phyloP scores from a whole-genome alignment of 257 asterid genomes.

The Gardenia jasminoides region DNA sequence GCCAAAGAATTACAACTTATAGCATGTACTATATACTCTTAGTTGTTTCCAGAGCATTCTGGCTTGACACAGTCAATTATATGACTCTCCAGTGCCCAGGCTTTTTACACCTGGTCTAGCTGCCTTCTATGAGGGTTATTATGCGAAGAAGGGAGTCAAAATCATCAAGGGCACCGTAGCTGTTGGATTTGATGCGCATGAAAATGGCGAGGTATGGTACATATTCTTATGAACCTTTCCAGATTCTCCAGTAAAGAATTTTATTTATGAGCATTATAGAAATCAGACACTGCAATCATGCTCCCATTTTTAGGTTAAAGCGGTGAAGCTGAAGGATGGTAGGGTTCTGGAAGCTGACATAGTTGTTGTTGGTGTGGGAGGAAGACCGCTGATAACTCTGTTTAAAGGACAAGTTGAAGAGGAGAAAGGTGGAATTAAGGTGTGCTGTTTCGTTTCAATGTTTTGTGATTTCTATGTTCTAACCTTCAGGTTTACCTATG shows the following conservation, averaged over 20 bases:
- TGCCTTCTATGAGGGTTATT: slow-evolving; percentile 86
- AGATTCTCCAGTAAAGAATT: not conserved
- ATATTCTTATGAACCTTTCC: slow-evolving; percentile 3
- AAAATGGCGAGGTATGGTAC: slow-evolving; percentile 63
- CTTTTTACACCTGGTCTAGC: slow-evolving; percentile 88
- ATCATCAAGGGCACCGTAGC: slow-evolving; percentile 97
- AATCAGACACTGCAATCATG: slow-evolving; percentile 9
- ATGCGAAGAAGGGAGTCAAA: slow-evolving; percentile 70
- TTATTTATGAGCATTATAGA: slow-evolving; percentile 7
- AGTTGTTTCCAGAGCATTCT: not conserved
- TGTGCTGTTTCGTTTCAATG: slow-evolving; percentile 26
- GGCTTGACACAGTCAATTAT: slow-evolving; percentile 11
- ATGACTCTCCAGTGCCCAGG: slow-evolving; percentile 76
- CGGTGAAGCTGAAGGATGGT: slow-evolving; percentile 88
- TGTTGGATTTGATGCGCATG: slow-evolving; percentile 72
- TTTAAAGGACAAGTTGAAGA: slow-evolving; percentile 90
- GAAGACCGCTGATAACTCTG: slow-evolving; percentile 60
- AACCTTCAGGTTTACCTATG: not conserved
- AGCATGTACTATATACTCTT: not conserved
- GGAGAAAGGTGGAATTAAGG: slow-evolving; percentile 96
- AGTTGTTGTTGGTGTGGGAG: slow-evolving; percentile 97
- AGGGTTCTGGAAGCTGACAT: slow-evolving; percentile 89
- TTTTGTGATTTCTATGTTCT: not conserved
- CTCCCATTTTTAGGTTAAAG: slow-evolving; percentile 55
- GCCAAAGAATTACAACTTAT: not conserved